Percentiles rank a stretch among this genome's conserved stretches.
Evolutionary conservation across 768 basidiomycete species (phyloP).

Genomic region (Rubroboletus pulcherrimus): DNA sequence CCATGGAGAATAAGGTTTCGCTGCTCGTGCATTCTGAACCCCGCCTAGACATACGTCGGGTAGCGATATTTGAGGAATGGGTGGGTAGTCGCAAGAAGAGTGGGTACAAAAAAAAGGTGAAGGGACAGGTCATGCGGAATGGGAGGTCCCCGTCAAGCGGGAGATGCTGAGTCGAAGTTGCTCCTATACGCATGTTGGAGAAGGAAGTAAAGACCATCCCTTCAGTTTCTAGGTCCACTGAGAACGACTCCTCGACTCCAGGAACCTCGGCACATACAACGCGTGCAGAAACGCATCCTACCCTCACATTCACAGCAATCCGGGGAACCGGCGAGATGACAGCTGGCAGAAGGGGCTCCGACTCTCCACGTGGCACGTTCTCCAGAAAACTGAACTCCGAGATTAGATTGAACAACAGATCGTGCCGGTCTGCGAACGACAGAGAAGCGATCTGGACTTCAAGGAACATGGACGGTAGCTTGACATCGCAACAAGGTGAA

Average conservation of each 20-base stretch:
- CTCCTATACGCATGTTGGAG: constrained; percentile 39
- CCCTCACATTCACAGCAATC: constrained; percentile 42
- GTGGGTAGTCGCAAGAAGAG: constrained; percentile 52
- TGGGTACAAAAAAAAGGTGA: constrained; percentile 46
- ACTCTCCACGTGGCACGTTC: constrained; percentile 6
- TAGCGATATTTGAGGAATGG: constrained; percentile 23
- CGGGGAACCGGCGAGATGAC: constrained; percentile 45
- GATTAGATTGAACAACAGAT: constrained; percentile 43
- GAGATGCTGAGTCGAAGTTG: constrained; percentile 13
- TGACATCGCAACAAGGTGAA: constrained; percentile 45
- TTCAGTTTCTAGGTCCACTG: constrained; percentile 54
- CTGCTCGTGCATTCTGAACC: constrained; percentile 38
- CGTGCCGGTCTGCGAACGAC: constrained; percentile 51
- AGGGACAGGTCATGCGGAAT: constrained; percentile 42
- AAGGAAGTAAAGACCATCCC: constrained; percentile 44
- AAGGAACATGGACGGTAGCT: constrained; percentile 52
- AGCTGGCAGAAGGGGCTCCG: constrained; percentile 26
- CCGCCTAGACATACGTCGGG: constrained; percentile 27
- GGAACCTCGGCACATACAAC: constrained; percentile 43
- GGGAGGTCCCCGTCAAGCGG: constrained; percentile 37
- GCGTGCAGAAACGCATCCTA: constrained; percentile 49
- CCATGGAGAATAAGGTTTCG: constrained; percentile 57
- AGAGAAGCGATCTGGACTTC: constrained; percentile 42
- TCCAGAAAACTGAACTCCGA: constrained; percentile 16
- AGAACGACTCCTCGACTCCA: constrained; percentile 42